Base-by-base conservation (phyloP, 345 rosid genomes). In the Rhizophora mangle region DNA sequence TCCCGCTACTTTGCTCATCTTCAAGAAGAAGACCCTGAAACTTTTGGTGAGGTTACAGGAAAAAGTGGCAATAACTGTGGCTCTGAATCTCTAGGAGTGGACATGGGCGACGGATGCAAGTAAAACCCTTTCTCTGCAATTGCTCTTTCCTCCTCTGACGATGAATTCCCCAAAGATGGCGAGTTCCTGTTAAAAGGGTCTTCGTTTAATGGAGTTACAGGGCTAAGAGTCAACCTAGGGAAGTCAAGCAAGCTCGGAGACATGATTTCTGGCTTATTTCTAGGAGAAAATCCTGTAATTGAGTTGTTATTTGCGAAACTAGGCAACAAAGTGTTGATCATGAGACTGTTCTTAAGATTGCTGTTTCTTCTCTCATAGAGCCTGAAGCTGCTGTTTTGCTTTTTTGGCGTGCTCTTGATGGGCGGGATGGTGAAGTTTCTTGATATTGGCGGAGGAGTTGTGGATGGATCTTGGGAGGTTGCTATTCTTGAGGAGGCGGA, bases 211-310 rank as follows among this genome's bases (percentile, higher is more conserved):
- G 99, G 94, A 47, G 94, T 96, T 22, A 97, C 98, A 49, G 96
- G 92, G n/a, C 76, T 82, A 20, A 95, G 91, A 1, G 89, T 87
- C 11, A 95, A 89, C 73, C 85, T 92, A 0, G 99, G 98, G 75
- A 95, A 95, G 30, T 92, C 96, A 60, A 95, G 96, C 87, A 89
- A 73, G 75, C 96, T 90, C 13, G 99, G 99, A 16, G 99, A 95
- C 78, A 92, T 65, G 79, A 92, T 85, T 80, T 92, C 99, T 2
- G 69, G 73, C 63, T 68, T 69, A 34, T 84, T 86, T 59, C 91
- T 79, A 7, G 96, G 93, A 24, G 96, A 90, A 80, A 86, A 83
- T 63, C 83, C 79, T 8, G 67, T 13, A 54, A 65, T 32, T 0
- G 60, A 8, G 58, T 31, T 62, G 43, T 26, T 53, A 39, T 47